phyloP scores from a whole-genome alignment of 2,329 filamentous ascomycete genomes.

The Beauveria sp. region DNA sequence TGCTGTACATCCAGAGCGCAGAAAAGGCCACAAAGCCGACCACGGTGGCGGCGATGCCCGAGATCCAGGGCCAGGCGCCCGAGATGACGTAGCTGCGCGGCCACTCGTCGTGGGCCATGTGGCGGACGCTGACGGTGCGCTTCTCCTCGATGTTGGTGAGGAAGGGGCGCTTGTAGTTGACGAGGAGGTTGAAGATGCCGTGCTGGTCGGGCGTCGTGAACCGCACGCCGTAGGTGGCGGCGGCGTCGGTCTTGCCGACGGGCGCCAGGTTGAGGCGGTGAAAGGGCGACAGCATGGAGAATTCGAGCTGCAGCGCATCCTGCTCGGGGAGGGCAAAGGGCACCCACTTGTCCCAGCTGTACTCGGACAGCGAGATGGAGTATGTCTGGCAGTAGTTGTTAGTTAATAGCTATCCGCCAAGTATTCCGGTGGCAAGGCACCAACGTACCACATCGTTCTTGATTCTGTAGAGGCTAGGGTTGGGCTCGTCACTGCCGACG shows the following conservation, averaged over 20 bases:
- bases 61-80: constrained; percentile 91
- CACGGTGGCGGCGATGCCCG: constrained; percentile 77
- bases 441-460: constrained; percentile 90
- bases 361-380: constrained; percentile 84
- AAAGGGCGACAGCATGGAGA: constrained; percentile 98
- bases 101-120: constrained; percentile 97
- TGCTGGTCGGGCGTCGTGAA: constrained; percentile 94
- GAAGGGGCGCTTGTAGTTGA: constrained; percentile 97
- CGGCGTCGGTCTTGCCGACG: constrained; percentile 50
- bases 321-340: constrained; percentile 63
- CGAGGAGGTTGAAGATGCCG: constrained; percentile 96
- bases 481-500: constrained; percentile 49
- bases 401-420: neutral
- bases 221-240: constrained; percentile 63
- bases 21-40: constrained; percentile 80
- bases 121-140: constrained; percentile 85
- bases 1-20: constrained; percentile 74
- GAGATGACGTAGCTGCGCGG: constrained; percentile 83
- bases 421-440: neutral
- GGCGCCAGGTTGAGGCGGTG: constrained; percentile 71
- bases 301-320: constrained; percentile 86
- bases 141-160: constrained; percentile 87
- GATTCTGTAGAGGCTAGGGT: constrained; percentile 86
- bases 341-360: constrained; percentile 62
- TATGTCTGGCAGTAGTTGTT: constrained; percentile 55